phyloP scores from a whole-genome alignment of 2,329 filamentous ascomycete genomes.

The Alternaria sp. region DNA sequence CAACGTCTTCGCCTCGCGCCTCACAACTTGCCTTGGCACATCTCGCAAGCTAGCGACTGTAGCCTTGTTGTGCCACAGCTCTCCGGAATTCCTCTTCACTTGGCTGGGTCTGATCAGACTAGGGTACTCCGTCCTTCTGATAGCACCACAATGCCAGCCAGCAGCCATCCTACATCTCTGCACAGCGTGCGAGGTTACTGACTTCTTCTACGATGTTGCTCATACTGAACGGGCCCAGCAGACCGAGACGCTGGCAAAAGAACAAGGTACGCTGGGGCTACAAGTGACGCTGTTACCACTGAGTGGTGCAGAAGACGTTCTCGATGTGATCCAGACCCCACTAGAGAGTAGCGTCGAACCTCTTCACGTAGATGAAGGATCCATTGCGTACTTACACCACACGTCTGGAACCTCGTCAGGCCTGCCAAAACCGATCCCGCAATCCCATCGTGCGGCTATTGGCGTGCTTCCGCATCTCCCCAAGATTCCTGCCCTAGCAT shows the following conservation, averaged over 20 bases:
- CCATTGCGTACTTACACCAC: slow-evolving; percentile 65
- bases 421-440: slow-evolving; percentile 67
- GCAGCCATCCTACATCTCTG: slow-evolving; percentile 62
- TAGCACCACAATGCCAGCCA: slow-evolving; percentile 59
- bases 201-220: slow-evolving; percentile 56
- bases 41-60: slow-evolving; percentile 44
- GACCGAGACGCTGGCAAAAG: slow-evolving; percentile 24
- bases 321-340: slow-evolving; percentile 23
- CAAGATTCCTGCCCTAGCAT: slow-evolving; percentile 49
- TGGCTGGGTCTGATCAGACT: slow-evolving; percentile 66
- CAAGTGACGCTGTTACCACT: slow-evolving; percentile 22
- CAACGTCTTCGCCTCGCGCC: slow-evolving; percentile 41
- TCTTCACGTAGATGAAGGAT: slow-evolving; percentile 30
- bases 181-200: slow-evolving; percentile 49
- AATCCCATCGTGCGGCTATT: slow-evolving; percentile 62
- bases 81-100: slow-evolving; percentile 62
- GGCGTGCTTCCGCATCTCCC: slow-evolving; percentile 60
- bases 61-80: slow-evolving; percentile 64
- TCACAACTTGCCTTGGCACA: slow-evolving; percentile 26
- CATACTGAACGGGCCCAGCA: slow-evolving; percentile 44
- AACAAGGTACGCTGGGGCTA: slow-evolving; percentile 12
- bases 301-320: slow-evolving; percentile 26
- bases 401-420: slow-evolving; percentile 71
- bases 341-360: slow-evolving; percentile 9
- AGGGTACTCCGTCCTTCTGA: slow-evolving; percentile 62